Evolutionary conservation across 495 filamentous ascomycete species (phyloP), one percentile per base, ranked within the genome.

Genomic region (Aspergillus leporis): DNA sequence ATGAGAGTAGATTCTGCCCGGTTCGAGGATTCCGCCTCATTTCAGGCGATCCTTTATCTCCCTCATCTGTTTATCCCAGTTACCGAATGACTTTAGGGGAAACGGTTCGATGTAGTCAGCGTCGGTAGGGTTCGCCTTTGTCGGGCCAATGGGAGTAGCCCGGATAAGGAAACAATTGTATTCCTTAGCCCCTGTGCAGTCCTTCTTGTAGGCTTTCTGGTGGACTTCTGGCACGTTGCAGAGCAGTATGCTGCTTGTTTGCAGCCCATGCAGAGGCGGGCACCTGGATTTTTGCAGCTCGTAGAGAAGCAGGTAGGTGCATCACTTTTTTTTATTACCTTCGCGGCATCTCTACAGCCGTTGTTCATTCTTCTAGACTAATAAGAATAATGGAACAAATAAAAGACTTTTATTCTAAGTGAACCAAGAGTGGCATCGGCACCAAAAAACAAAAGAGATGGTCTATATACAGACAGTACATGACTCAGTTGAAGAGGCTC

Each of bases 121-220:
- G 25, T 56, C 59, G 47, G 30, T 31, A 40, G 21, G 16, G 7
- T 19, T n/a, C 9, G 53, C 22, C 4, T 50, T 30, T 2, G 34
- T n/a, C 3, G 38, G 25, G 10, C 14, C 19, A 4, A 53, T 28
- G 19, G 56, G 56, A 13, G 31, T 9, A 14, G 52, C 12, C 3
- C 46, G 52, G 25, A 56, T 51, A 12, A 61, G 21, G 22, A 54
- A 55, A 40, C 58, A 61, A 23, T 61, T 61, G 34, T 25, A 32
- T 36, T 52, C 45, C 16, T 19, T 38, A 16, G 32, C 18, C 9
- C 19, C 34, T 6, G 34, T 19, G 55, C 46, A 50, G 9, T 3
- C 21, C 22, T 16, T 21, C 47, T 50, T 58, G 30, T 56, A 43
- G 5, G 6, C n/a, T n/a, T 5, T 32, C 40, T 43, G 34, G 43